These are phyloP conservation scores for Acrocalymma vagum DNA, from an alignment of 2,329 filamentous ascomycete species.

Conservation along the genomic window DNA sequence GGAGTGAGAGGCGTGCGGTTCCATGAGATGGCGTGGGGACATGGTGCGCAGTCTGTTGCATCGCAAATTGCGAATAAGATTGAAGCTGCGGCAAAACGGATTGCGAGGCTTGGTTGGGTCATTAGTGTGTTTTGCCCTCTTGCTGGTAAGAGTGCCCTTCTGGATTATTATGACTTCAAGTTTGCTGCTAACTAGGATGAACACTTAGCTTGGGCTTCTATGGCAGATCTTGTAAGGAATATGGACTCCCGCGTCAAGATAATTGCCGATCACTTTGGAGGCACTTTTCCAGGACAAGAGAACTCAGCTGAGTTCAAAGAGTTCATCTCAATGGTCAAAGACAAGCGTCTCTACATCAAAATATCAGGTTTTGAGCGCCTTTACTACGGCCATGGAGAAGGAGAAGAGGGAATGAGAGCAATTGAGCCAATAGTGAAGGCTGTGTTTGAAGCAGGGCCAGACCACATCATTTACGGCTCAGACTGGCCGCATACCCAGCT, in stretches of 20 bases:
- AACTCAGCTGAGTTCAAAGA: conserved; percentile 22
- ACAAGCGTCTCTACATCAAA: conserved; percentile 28
- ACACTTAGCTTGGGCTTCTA: not conserved
- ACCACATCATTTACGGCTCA: conserved; percentile 1
- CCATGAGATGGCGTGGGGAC: conserved; percentile 29
- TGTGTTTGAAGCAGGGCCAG: conserved; percentile 1
- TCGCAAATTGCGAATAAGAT: not conserved
- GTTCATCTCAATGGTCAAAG: conserved; percentile 22
- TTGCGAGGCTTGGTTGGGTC: not conserved
- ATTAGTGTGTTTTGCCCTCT: conserved; percentile 1
- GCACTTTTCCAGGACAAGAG: conserved; percentile 27
- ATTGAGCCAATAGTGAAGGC: conserved; percentile 3
- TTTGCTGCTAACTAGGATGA: not conserved
- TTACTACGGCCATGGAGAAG: conserved; percentile 16
- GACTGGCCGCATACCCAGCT: conserved; percentile 4
- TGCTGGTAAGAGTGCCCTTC: not conserved
- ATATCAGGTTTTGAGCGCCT: conserved; percentile 31
- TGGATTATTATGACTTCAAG: not conserved
- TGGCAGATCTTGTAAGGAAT: not conserved
- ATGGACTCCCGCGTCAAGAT: conserved; percentile 27
- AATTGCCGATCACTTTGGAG: conserved; percentile 30
- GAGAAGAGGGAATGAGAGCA: not conserved
- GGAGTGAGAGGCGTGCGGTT: conserved; percentile 30
- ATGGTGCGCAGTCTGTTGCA: not conserved
- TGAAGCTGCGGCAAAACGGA: not conserved